These are phyloP conservation scores for Talaromyces sp. DNA, from an alignment of 2,329 filamentous ascomycete genomes.

Conservation along the genomic window DNA sequence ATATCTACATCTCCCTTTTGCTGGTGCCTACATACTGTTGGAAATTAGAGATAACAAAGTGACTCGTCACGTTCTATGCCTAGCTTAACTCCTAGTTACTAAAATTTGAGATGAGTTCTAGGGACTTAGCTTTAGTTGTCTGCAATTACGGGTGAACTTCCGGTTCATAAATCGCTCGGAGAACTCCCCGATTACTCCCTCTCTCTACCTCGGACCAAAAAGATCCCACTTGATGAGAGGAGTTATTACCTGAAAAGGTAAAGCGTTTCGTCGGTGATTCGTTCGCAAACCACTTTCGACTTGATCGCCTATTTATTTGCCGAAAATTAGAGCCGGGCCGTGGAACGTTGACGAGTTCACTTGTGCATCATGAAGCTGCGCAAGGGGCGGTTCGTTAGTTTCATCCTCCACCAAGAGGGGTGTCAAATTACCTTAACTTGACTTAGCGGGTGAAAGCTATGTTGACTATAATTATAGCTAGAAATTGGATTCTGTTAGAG, in stretches of 20 bases:
- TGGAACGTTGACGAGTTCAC: background rate
- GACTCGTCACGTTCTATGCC: background rate
- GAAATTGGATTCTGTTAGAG: too few relatives aligned
- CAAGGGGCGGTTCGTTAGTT: background rate
- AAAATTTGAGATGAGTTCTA: background rate
- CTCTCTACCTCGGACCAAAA: background rate
- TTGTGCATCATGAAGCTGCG: background rate
- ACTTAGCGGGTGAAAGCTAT: background rate
- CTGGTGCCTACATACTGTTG: background rate
- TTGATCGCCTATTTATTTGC: background rate
- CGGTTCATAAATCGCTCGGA: background rate
- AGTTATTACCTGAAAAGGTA: background rate
- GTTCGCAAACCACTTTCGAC: background rate
- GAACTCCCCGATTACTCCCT: background rate
- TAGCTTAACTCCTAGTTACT: background rate
- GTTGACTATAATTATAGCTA: too few relatives aligned
- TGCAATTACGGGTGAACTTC: background rate
- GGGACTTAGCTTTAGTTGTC: background rate
- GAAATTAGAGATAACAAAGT: background rate
- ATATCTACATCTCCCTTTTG: background rate
- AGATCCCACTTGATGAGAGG: background rate
- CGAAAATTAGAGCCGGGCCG: background rate
- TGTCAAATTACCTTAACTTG: background rate
- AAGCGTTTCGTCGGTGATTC: background rate
- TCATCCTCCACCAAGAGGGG: background rate